Evolutionary conservation across 129 eudicot species (phyloP).

Genomic region (Flaveria sonorensis): DNA sequence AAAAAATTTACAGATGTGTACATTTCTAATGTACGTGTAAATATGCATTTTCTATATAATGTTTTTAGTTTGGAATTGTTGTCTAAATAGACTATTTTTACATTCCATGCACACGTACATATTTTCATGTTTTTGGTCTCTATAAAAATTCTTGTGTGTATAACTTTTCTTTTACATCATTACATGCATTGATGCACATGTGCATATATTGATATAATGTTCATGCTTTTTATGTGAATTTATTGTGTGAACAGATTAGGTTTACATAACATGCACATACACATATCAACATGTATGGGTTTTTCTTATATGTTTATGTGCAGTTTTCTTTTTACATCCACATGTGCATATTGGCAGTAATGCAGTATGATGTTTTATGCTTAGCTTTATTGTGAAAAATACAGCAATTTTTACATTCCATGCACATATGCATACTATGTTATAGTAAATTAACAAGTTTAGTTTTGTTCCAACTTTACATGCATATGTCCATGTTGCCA

Average conservation of each 20-base stretch:
- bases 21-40: not conserved
- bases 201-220: not conserved
- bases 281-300: not conserved
- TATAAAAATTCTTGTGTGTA: not conserved
- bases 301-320: not conserved
- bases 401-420: not conserved
- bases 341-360: not conserved
- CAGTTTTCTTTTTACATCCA: not conserved
- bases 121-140: too few species aligned
- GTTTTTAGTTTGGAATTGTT: not conserved
- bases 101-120: not conserved
- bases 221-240: not conserved
- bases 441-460: not conserved
- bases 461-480: constrained; percentile 1
- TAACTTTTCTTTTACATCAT: too few species aligned
- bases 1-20: not conserved
- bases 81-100: not conserved
- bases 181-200: too few species aligned
- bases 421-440: not conserved
- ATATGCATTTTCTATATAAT: not conserved
- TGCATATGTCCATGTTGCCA: not conserved
- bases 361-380: not conserved
- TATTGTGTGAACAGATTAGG: not conserved
- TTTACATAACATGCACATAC: not conserved
- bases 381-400: not conserved